Conservation (phyloP, 2,329 filamentous ascomycete genomes). For the Aspergillus unguis region DNA sequence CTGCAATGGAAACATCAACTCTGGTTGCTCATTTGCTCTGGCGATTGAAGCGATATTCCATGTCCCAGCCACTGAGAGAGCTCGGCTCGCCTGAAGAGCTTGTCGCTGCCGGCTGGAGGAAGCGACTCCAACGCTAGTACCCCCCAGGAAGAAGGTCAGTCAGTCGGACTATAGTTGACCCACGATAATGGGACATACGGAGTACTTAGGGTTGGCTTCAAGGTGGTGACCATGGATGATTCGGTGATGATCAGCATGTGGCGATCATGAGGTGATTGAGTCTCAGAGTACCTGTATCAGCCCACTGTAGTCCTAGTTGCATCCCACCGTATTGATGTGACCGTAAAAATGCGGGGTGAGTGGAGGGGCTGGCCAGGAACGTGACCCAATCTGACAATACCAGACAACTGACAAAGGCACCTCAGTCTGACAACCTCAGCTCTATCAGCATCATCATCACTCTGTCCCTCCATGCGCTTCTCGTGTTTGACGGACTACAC, state of each 20-base stretch:
- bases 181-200: neutral
- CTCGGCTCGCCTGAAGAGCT: neutral
- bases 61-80: conserved; percentile 3
- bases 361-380: conserved; percentile 8
- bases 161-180: neutral
- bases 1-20: neutral
- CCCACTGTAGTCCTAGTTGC: neutral
- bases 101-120: neutral
- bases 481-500: too few relatives aligned
- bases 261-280: neutral
- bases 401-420: neutral
- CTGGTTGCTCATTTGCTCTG: conserved; percentile 1
- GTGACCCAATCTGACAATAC: conserved; percentile 14
- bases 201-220: neutral
- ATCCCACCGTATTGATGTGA: neutral
- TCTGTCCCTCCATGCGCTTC: neutral
- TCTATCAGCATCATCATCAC: neutral
- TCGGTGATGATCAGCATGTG: neutral
- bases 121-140: neutral
- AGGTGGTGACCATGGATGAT: neutral
- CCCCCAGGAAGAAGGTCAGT: neutral
- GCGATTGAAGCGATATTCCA: neutral
- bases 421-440: neutral
- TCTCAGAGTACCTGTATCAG: neutral
- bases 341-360: conserved; percentile 13